Conservation (phyloP, 306 rosid genomes). For the Arachis stenosperma region DNA sequence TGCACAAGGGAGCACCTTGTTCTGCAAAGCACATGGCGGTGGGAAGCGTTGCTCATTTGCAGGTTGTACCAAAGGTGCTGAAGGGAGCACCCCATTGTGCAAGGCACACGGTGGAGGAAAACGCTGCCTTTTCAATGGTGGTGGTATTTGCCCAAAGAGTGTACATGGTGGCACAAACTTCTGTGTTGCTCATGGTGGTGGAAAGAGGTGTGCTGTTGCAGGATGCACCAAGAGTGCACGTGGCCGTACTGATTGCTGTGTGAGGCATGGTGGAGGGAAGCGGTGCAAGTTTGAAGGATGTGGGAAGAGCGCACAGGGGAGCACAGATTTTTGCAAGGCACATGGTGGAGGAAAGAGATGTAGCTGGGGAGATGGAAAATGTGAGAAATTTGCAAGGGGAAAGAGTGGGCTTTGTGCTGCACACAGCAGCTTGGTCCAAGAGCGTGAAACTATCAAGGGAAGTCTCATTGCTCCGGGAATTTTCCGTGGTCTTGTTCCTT, state of each 20-base stretch:
- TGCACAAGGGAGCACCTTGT: slow-evolving; percentile 94
- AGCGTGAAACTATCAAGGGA: slow-evolving; percentile 58
- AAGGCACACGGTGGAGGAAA: slow-evolving; percentile 99
- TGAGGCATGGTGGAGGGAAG: slow-evolving; percentile 95
- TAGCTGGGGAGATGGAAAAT: slow-evolving; percentile 85
- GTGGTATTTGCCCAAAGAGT: slow-evolving; percentile 96
- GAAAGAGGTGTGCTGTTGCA: slow-evolving; percentile 88
- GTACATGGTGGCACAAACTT: slow-evolving; percentile 97
- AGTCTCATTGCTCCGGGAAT: slow-evolving; percentile 83
- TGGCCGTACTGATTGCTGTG: slow-evolving; percentile 97
- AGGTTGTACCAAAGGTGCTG: slow-evolving; percentile 97
- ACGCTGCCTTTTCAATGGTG: slow-evolving; percentile 93
- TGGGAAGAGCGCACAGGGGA: slow-evolving; percentile 97
- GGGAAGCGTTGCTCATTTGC: slow-evolving; percentile 92
- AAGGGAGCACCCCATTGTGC: slow-evolving; percentile 99
- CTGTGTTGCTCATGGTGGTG: slow-evolving; percentile 99
- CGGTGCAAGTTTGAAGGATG: slow-evolving; percentile 82
- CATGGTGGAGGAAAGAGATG: slow-evolving; percentile 99
- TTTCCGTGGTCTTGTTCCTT: slow-evolving; percentile 81
- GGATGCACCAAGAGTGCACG: slow-evolving; percentile 98
- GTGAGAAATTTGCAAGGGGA: slow-evolving; percentile 96
- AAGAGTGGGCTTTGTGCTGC: slow-evolving; percentile 98
- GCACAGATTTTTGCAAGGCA: slow-evolving; percentile 99
- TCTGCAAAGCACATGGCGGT: slow-evolving; percentile 99
- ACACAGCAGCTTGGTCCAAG: slow-evolving; percentile 74